Percentiles rank a stretch among this genome's conserved stretches.
Conservation (phyloP, 1,284 basidiomycete species). For the Ustilago sp. region DNA sequence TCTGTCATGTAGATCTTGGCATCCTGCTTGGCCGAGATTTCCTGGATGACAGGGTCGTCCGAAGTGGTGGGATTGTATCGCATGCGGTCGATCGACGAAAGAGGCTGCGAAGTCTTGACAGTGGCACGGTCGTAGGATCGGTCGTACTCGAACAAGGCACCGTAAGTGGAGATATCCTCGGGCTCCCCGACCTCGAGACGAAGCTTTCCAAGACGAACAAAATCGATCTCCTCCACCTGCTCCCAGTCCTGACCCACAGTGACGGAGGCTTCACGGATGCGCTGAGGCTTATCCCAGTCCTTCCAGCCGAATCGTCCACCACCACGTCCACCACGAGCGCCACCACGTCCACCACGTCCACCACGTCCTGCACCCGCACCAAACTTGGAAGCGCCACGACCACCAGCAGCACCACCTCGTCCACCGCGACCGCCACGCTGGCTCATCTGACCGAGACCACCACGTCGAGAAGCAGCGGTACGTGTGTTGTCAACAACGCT, state of each 20-base stretch:
- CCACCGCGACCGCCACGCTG: constrained; percentile 65
- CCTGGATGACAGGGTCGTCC: constrained; percentile 80
- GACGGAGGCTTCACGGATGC: constrained; percentile 92
- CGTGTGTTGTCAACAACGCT: constrained; percentile 88
- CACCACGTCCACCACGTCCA: constrained; percentile 71
- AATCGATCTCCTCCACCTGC: constrained; percentile 97
- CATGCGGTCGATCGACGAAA: constrained; percentile 92
- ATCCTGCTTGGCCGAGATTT: constrained; percentile 69
- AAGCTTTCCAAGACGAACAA: constrained; percentile 90
- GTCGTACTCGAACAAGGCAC: constrained; percentile 92
- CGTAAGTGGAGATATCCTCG: constrained; percentile 77
- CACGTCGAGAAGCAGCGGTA: constrained; percentile 52
- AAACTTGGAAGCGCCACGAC: constrained; percentile 53
- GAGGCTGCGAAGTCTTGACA: constrained; percentile 83
- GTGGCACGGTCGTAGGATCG: constrained; percentile 96
- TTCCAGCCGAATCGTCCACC: constrained; percentile 82
- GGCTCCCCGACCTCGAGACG: constrained; percentile 80
- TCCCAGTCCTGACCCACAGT: constrained; percentile 91
- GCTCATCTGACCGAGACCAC: constrained; percentile 71
- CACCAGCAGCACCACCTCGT: constrained; percentile 55
- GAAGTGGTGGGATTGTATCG: constrained; percentile 98
- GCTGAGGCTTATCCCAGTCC: constrained; percentile 92
- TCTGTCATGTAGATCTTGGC: constrained; percentile 96
- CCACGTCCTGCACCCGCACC: constrained; percentile 52
- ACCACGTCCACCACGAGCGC: constrained; percentile 45